Conservation (phyloP, 1,139 yeast species). For the Geotrichum phurueaensis region DNA sequence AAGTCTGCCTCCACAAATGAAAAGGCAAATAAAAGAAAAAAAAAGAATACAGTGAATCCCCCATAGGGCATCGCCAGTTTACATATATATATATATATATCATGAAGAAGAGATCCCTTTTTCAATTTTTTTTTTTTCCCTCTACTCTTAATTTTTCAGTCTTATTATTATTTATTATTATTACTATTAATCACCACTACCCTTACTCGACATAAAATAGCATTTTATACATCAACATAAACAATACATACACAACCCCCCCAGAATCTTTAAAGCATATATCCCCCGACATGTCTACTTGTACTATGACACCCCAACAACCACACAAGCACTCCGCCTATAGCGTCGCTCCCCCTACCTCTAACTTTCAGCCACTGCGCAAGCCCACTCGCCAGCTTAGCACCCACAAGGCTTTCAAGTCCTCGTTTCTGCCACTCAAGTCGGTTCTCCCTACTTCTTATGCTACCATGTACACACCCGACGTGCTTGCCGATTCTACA, state of each 20-base stretch:
- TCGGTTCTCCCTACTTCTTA: constrained; percentile 46
- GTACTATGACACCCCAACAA: constrained; percentile 2
- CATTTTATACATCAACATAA: not conserved
- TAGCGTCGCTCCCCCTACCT: constrained; percentile 11
- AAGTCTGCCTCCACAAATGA: not conserved
- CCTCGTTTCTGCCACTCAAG: constrained; percentile 25
- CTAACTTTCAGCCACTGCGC: constrained; percentile 15
- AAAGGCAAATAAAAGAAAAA: not conserved
- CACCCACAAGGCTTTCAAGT: not conserved
- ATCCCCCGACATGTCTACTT: not conserved
- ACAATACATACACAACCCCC: not conserved
- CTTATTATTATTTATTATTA: not conserved
- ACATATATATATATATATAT: constrained; percentile 2
- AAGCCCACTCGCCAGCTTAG: not conserved
- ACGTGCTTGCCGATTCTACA: constrained; percentile 29
- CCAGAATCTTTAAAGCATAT: not conserved
- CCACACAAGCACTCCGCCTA: constrained; percentile 13
- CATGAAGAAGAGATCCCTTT: not conserved
- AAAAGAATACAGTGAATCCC: not conserved
- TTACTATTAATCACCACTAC: not conserved
- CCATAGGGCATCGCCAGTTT: not conserved
- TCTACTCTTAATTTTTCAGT: not conserved
- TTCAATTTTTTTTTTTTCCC: not conserved
- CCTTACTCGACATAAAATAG: not conserved
- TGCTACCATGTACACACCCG: constrained; percentile 51